Evolutionary conservation across 2,329 filamentous ascomycete species (phyloP), one percentile per base, ranked within the genome.

Genomic region (Botrytis fabae): DNA sequence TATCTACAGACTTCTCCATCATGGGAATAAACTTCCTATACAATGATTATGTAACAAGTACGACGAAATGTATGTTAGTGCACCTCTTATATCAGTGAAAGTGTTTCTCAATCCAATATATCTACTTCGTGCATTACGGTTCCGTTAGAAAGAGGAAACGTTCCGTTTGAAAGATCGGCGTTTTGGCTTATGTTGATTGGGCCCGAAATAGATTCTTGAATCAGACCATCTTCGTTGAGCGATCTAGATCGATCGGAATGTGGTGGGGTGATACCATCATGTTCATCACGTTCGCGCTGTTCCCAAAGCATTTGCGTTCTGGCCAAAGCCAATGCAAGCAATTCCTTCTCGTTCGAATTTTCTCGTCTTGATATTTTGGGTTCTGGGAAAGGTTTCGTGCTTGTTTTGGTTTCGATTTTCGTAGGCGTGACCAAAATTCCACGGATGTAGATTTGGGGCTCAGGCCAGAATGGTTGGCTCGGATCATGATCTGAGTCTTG

Each of bases 401-500:
- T 74, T 69, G 62, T 77, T 82, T 87, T 88, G 20, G 85, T 85
- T 62, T 83, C 82, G 70, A 84, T 83, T 40, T 82, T 79, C 44
- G 83, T 44, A 57, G 32, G 44, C 62, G 61, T 83, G 18, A 88
- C 82, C 46, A 89, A 79, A 14, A 82, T 76, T 46, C 89, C 90
- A 77, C 90, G 87, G 76, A 89, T 76, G 76, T 87, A 91, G 78
- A 89, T 87, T 78, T 87, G 89, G 76, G 84, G 85, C 73, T 86
- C 83, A 1, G 89, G 89, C 7, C 86, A 86, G 78, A 88, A 89
- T 5, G 84, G 84, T 61, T 85, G 82, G 73, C 83, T 85, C n/a
- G 84, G 84, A 71, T 84, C 83, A 0, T 84, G 84, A 73, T 86
- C 86, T 2, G 88, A 87, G 76, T 91, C 89, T 71, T 84, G 82